A percentile compares a stretch with the other conserved stretches of the same genome.
Conservation (phyloP, 352 stramenopile genomes). For the Phytophthora pluvialis region DNA sequence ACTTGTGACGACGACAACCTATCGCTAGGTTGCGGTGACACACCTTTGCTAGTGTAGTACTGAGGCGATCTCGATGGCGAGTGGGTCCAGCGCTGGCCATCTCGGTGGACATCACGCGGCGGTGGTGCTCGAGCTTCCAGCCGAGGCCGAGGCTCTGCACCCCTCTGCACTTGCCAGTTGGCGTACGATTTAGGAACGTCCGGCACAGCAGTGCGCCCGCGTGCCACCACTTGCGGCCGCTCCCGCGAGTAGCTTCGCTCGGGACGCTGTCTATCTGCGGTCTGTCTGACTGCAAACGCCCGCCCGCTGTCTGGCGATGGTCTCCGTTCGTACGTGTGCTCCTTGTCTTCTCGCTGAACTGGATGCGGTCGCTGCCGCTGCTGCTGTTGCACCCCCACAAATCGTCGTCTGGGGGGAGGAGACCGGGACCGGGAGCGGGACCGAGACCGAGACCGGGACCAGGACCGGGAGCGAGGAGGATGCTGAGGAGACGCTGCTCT, state of each 20-base stretch:
- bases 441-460: slow-evolving; percentile 16
- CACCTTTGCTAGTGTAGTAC: slow-evolving; percentile 1
- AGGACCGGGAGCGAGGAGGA: slow-evolving; percentile 3
- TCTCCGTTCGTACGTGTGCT: background rate
- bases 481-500: background rate
- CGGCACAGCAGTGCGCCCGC: background rate
- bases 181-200: slow-evolving; percentile 2
- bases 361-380: background rate
- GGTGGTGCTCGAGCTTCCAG: slow-evolving; percentile 1
- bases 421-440: slow-evolving; percentile 17
- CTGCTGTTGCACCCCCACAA: slow-evolving; percentile 6
- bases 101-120: background rate
- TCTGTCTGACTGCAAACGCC: background rate
- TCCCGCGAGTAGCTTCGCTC: slow-evolving; percentile 25
- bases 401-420: background rate
- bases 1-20: slow-evolving; percentile 3
- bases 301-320: slow-evolving; percentile 9
- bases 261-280: background rate
- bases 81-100: slow-evolving; percentile 6
- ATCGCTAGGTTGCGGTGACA: slow-evolving; percentile 16
- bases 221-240: background rate
- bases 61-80: slow-evolving; percentile 13
- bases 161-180: background rate
- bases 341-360: slow-evolving; percentile 1
- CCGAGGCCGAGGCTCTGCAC: background rate